Evolutionary conservation across 2,329 filamentous ascomycete species (phyloP).

Genomic region (Calonectria hongkongensis): DNA sequence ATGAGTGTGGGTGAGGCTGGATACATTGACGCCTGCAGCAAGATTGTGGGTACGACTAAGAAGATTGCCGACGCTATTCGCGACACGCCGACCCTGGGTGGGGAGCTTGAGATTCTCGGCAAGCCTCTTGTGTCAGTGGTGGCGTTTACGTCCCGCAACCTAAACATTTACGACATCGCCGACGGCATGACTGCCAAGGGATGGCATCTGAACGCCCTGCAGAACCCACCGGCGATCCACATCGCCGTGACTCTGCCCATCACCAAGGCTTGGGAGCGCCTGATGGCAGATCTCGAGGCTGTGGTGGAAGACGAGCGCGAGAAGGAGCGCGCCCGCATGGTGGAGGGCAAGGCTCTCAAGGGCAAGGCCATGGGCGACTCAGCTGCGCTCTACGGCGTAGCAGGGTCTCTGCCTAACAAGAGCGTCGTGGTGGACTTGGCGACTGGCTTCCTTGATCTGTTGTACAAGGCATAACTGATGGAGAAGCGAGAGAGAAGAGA

Average conservation of each 20-base stretch:
- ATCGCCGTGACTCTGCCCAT: constrained; percentile 94
- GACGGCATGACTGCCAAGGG: constrained; percentile 89
- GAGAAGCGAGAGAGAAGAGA: constrained; percentile 18
- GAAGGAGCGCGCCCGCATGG: constrained; percentile 83
- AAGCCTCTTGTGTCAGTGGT: constrained; percentile 92
- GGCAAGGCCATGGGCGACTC: constrained; percentile 85
- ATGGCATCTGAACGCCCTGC: constrained; percentile 97
- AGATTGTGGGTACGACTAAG: constrained; percentile 91
- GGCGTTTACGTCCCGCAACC: constrained; percentile 87
- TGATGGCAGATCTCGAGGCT: constrained; percentile 83
- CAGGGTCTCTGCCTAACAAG: constrained; percentile 96
- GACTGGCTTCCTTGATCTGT: constrained; percentile 90
- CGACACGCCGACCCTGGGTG: constrained; percentile 79
- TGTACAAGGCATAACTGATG: constrained; percentile 85
- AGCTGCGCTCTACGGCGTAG: constrained; percentile 94
- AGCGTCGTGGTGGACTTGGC: constrained; percentile 93
- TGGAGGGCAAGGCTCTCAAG: constrained; percentile 79
- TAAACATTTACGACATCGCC: constrained; percentile 95
- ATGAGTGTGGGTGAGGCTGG: constrained; percentile 92
- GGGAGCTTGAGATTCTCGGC: constrained; percentile 87
- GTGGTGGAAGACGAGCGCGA: constrained; percentile 84
- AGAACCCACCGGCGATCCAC: constrained; percentile 93
- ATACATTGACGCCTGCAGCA: constrained; percentile 89
- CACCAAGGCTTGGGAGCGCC: constrained; percentile 84
- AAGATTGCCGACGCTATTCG: constrained; percentile 86